These are phyloP conservation scores for Bathelium albidoporum DNA, from an alignment of 495 filamentous ascomycete species.

Conservation along the genomic window DNA sequence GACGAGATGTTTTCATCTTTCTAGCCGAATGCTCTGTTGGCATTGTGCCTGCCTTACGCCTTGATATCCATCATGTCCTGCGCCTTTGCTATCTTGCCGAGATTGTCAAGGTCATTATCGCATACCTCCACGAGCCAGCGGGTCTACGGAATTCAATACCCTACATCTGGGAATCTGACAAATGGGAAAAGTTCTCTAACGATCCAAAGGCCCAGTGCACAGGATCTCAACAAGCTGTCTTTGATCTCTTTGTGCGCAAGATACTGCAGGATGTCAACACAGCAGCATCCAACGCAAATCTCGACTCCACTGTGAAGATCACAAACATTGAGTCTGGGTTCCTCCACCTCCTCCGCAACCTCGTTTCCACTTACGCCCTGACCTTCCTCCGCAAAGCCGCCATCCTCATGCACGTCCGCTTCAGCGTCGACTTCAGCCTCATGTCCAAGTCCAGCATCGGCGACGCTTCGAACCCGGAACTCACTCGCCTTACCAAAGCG, in stretches of 20 bases:
- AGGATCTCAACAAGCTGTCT: not conserved
- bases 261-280: not conserved
- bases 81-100: constrained; percentile 88
- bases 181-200: constrained; percentile 1
- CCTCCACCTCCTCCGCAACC: constrained; percentile 38
- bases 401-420: constrained; percentile 76
- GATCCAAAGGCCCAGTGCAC: not conserved
- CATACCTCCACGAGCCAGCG: constrained; percentile 16
- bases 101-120: constrained; percentile 65
- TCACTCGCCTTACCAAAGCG: constrained; percentile 66
- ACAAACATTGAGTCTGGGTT: not conserved
- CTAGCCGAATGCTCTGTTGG: constrained; percentile 63
- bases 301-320: not conserved
- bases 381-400: constrained; percentile 78
- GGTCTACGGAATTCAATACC: not conserved
- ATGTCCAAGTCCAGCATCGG: constrained; percentile 42
- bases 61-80: constrained; percentile 73
- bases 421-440: constrained; percentile 77
- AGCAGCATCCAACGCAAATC: not conserved
- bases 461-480: constrained; percentile 58
- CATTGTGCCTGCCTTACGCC: constrained; percentile 56
- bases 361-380: constrained; percentile 72
- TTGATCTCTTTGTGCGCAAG: not conserved
- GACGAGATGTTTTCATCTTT: constrained; percentile 76
- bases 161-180: not conserved